Percentiles rank a stretch among this genome's conserved stretches.
Evolutionary conservation across 345 rosid genomes (phyloP).

Genomic region (Aquilaria malaccensis): DNA sequence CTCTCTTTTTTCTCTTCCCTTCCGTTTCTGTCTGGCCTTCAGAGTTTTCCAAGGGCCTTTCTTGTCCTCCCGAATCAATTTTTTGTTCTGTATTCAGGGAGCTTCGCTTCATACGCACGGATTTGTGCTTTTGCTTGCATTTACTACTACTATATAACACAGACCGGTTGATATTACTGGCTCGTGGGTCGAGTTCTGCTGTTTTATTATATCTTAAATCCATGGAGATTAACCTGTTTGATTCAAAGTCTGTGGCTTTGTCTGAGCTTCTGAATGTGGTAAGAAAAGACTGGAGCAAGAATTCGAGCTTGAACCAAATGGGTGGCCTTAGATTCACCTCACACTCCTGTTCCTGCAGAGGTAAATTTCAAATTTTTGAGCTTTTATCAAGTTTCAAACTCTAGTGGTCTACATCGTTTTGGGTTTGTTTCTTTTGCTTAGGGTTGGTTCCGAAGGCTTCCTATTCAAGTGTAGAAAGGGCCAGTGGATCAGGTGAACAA

Average conservation of each 20-base stretch:
- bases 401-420: no score
- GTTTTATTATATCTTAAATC: neutral
- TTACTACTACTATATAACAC: neutral
- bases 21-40: constrained; percentile 6
- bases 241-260: constrained; percentile 25
- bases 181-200: neutral
- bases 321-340: constrained; percentile 26
- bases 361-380: constrained; percentile 12
- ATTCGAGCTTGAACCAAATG: constrained; percentile 20
- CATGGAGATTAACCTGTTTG: constrained; percentile 39
- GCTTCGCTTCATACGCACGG: no score
- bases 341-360: constrained; percentile 30
- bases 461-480: constrained; percentile 35
- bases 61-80: constrained; percentile 21
- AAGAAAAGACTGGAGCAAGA: constrained; percentile 20
- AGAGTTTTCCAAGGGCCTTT: constrained; percentile 17
- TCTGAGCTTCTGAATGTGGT: constrained; percentile 23
- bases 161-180: neutral
- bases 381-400: neutral
- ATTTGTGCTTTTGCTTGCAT: no score
- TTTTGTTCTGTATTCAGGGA: neutral
- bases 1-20: neutral
- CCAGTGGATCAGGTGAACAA: constrained; percentile 21
- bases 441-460: constrained; percentile 29
- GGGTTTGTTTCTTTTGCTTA: constrained; percentile 5